phyloP scores from a whole-genome alignment of 2,329 filamentous ascomycete genomes.

The Paecilomyces sp. region DNA sequence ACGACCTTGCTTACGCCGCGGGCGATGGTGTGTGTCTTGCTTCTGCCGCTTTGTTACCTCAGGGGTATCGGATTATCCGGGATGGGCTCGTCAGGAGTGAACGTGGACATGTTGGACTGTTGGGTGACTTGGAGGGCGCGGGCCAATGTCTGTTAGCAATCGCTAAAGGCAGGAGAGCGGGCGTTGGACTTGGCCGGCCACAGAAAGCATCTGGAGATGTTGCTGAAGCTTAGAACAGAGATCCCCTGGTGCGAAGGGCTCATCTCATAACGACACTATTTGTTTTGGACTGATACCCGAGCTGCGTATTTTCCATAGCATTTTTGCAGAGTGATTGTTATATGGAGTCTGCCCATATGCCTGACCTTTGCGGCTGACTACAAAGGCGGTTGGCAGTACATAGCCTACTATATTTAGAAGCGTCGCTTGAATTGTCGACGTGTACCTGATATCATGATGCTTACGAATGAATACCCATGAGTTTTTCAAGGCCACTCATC shows the following conservation, averaged over 20 bases:
- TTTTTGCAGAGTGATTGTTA: too few species aligned
- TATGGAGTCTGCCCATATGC: too few species aligned
- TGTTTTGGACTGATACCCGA: not conserved
- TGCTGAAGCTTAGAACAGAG: not conserved
- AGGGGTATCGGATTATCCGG: conserved; percentile 66
- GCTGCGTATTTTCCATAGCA: too few species aligned
- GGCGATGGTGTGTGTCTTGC: conserved; percentile 88
- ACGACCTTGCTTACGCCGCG: conserved; percentile 76
- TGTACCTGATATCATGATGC: not conserved
- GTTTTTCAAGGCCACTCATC: not conserved
- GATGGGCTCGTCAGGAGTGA: conserved; percentile 73
- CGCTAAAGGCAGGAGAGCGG: conserved; percentile 58
- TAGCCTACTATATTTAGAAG: not conserved
- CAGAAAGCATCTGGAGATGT: not conserved
- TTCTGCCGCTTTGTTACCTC: conserved; percentile 74
- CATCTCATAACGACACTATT: not conserved
- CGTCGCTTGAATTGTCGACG: not conserved
- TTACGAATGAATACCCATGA: not conserved
- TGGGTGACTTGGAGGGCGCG: conserved; percentile 78
- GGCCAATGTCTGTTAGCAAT: conserved; percentile 67
- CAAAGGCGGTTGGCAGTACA: not conserved
- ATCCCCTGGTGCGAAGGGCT: not conserved
- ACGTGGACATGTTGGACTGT: conserved; percentile 76
- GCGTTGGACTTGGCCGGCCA: conserved; percentile 60
- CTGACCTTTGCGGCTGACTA: not conserved